Evolutionary conservation across 1,284 basidiomycete species (phyloP), one percentile per base, ranked within the genome.

Genomic region (Trametes pubescens): DNA sequence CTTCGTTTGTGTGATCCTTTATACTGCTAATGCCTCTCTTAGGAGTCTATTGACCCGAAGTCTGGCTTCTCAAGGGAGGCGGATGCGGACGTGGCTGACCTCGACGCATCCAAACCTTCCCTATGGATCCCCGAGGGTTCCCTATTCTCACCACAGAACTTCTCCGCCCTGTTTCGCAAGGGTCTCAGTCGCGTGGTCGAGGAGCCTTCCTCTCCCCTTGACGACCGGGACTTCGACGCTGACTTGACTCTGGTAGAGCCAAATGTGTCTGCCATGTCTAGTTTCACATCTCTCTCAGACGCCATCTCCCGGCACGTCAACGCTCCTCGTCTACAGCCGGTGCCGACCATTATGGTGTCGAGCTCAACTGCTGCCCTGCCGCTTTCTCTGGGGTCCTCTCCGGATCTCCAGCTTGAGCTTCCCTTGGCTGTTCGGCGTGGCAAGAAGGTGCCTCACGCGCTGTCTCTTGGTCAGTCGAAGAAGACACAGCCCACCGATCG

Each of bases 111-210:
- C 9, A 21, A 52, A 4, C 14, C 48, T 3, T 52, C 71, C 56
- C 67, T 73, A 32, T 88, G 85, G 86, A 77, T 80, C 16, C 78
- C 85, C 40, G 84, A 85, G 72, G 86, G 85, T 16, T 86, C 84
- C 6, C 70, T 84, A 48, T 81, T 82, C 62, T 74, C 82, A 58
- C 80, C 80, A 13, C 77, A 79, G 35, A 71, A 69, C 43, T 80
- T 85, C 64, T 73, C 72, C 55, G 70, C 71, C 46, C 65, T 73
- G 47, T 71, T 79, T n/a, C 68, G 64, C 51, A 68, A 69, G 43
- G 72, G 73, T 44, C 68, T 51, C 48, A 46, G 29, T 60, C 51
- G 51, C 59, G 18, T 46, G 24, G 16, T 22, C 34, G 22, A 57
- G 16, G 56, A 34, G 21, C 26, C 22, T 37, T 46, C 34, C 32